Evolutionary conservation across 148 eudicot genomes (phyloP).

Genomic region (Vaccinium macrocarpon): DNA sequence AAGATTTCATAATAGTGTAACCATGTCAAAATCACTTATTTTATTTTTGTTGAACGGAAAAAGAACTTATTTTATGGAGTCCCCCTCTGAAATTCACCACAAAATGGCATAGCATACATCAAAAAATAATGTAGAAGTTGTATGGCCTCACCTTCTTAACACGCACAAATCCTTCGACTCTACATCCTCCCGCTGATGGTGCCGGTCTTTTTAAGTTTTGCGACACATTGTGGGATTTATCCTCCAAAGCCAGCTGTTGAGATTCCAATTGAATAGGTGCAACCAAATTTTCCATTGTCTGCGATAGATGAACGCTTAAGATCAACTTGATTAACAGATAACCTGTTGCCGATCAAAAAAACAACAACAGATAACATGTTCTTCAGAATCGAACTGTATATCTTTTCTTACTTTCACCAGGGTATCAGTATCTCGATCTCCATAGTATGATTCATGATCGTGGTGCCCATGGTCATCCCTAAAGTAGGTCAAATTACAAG

Average conservation of each 20-base stretch:
- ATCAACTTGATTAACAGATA: slow-evolving; percentile 12
- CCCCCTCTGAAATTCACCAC: not conserved
- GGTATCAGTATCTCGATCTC: slow-evolving; percentile 93
- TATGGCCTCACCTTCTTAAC: slow-evolving; percentile 71
- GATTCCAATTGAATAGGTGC: slow-evolving; percentile 55
- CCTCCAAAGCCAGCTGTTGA: slow-evolving; percentile 45
- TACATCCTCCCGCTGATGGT: slow-evolving; percentile 84
- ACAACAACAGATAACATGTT: not conserved
- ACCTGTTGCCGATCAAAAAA: too few relatives aligned
- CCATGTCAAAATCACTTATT: not conserved
- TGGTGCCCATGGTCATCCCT: slow-evolving; percentile 86
- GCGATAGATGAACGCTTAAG: slow-evolving; percentile 25
- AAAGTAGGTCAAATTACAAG: slow-evolving; percentile 11
- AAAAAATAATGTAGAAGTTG: not conserved
- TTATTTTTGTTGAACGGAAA: not conserved
- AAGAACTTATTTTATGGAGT: not conserved
- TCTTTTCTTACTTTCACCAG: slow-evolving; percentile 62
- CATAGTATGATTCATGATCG: slow-evolving; percentile 95
- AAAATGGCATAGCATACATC: not conserved
- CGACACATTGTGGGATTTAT: slow-evolving; percentile 34
- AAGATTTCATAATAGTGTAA: not conserved
- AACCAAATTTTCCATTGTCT: slow-evolving; percentile 76
- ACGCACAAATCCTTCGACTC: slow-evolving; percentile 94
- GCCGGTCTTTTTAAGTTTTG: slow-evolving; percentile 65
- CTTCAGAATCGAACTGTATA: not conserved